These are phyloP conservation scores for Blastobotrys raffinosifermentans DNA, from an alignment of 1,139 yeast species.

Conservation along the genomic window DNA sequence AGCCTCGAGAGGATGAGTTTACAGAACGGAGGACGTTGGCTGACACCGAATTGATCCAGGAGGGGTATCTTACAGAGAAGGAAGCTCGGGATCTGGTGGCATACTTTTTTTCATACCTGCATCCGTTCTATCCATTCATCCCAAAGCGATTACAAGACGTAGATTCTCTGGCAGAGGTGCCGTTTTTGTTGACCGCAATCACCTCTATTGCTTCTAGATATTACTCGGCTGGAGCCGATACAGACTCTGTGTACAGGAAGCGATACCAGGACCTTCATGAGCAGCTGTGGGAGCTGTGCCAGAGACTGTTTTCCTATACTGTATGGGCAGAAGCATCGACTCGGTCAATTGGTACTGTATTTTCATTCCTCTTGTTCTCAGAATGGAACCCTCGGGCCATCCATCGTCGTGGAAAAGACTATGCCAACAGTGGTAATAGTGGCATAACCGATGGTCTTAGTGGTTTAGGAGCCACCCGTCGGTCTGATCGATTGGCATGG, in stretches of 20 bases:
- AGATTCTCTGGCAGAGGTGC: conserved; percentile 65
- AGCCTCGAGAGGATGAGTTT: background rate
- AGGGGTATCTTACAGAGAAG: conserved; percentile 54
- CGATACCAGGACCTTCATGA: conserved; percentile 44
- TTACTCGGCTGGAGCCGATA: conserved; percentile 17
- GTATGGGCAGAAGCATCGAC: conserved; percentile 95
- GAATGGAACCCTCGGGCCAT: conserved; percentile 96
- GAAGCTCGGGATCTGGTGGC: conserved; percentile 63
- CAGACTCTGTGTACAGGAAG: conserved; percentile 1
- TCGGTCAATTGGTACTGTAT: conserved; percentile 77
- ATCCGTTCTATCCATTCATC: conserved; percentile 84
- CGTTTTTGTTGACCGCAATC: conserved; percentile 72
- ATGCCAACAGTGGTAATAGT: conserved; percentile 67
- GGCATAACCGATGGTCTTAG: conserved; percentile 57
- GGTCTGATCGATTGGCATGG: conserved; percentile 91
- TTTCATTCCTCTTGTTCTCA: conserved; percentile 79
- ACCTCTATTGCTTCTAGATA: conserved; percentile 75
- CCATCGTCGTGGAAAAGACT: conserved; percentile 83
- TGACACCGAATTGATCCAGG: conserved; percentile 59
- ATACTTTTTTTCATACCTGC: conserved; percentile 70
- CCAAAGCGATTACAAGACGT: conserved; percentile 69
- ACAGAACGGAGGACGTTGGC: conserved; percentile 33
- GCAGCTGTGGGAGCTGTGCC: conserved; percentile 77
- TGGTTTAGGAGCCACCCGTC: conserved; percentile 77
- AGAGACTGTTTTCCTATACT: conserved; percentile 72